Evolutionary conservation across 1,284 basidiomycete species (phyloP), one percentile per base, ranked within the genome.

Genomic region (Melanopsichium pennsylvanicum): DNA sequence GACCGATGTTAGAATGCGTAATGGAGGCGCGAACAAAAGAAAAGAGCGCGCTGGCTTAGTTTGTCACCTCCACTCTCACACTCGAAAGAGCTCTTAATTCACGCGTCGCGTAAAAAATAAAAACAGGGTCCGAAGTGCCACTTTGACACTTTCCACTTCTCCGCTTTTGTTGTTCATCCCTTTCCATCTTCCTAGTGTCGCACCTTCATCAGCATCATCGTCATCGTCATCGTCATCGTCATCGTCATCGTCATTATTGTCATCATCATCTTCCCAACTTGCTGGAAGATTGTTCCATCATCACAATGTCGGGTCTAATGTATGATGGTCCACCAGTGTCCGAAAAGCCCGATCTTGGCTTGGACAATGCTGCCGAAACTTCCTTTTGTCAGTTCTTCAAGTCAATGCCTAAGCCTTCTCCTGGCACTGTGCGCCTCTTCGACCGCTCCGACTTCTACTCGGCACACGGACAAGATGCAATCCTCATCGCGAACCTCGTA

Each of bases 381-480:
- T 61, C 62, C 33, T 81, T 81, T 52, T 57, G 73, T 34, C 36
- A 59, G 3, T 72, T 62, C 57, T 80, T 80, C 63, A 46, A 27
- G 19, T 39, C 67, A 16, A 73, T 77, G 59, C 54, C 67, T 15
- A 33, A 47, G 8, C 44, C 66, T 6, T 40, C 60, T 7, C 64
- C 67, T 3, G 76, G 74, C 12, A 80, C 76, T 3, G 48, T 81
- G 13, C 78, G 79, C 18, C 61, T 81, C 18, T 81, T 81, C 29
- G 78, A 81, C 46, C 72, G 79, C 4, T 85, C 88, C 72, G 89
- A 93, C 18, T 97, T 88, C 83, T 97, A 92, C 83, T 88, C 89
- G 12, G 89, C 88, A 0, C 93, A 97, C 76, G 94, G 93, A 0
- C 83, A 88, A 5, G 95, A 97, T 81, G 96, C 95, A 1, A 83